A percentile compares a stretch with the other conserved stretches of the same genome.
These are phyloP conservation scores for Penicillium vulpinum DNA, from an alignment of 2,329 filamentous ascomycete genomes.

Conservation along the genomic window DNA sequence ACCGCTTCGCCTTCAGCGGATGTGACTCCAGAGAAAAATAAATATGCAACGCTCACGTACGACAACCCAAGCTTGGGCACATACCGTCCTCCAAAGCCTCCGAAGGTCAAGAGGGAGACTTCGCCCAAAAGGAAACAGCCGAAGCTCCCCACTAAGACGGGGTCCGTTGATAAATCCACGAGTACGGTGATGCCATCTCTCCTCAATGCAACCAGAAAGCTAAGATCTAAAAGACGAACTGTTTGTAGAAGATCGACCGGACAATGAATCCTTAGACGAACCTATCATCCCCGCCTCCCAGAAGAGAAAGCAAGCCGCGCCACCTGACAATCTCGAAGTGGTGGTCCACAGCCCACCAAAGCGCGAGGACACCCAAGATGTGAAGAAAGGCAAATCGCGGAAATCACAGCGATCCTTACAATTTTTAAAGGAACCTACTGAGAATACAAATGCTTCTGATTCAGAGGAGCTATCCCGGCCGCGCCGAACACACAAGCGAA, in stretches of 20 bases:
- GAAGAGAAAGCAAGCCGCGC: slow-evolving; percentile 10
- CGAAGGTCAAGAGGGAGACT: slow-evolving; percentile 1
- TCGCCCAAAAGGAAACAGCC: neutral
- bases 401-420: neutral
- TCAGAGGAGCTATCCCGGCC: slow-evolving; percentile 21
- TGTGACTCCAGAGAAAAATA: slow-evolving; percentile 22
- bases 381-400: neutral
- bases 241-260: neutral
- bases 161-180: neutral
- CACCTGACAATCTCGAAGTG: neutral
- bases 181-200: neutral
- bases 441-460: slow-evolving; percentile 4
- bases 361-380: neutral
- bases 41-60: slow-evolving; percentile 38
- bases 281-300: slow-evolving; percentile 7
- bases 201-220: neutral
- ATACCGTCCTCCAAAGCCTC: slow-evolving; percentile 9
- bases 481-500: slow-evolving; percentile 32
- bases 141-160: neutral
- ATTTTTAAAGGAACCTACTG: neutral
- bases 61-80: slow-evolving; percentile 28
- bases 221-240: slow-evolving; percentile 5
- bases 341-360: neutral
- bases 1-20: slow-evolving; percentile 23
- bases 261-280: slow-evolving; percentile 14